These are phyloP conservation scores for Clavariopsis aquatica DNA, from an alignment of 495 filamentous ascomycete genomes.

Conservation along the genomic window DNA sequence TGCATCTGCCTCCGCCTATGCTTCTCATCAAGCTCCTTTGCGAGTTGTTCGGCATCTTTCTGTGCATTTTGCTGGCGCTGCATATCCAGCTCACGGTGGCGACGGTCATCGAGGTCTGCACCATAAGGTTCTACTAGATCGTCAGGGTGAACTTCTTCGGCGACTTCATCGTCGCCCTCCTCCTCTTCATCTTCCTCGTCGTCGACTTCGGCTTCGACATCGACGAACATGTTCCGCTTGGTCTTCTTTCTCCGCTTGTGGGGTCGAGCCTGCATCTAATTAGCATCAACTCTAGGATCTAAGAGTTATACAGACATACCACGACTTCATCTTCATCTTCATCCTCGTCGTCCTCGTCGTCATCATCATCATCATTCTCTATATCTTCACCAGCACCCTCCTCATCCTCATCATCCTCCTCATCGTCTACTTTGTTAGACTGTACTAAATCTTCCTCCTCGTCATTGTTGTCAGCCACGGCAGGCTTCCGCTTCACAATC, in stretches of 20 bases:
- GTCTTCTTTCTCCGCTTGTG: constrained; percentile 73
- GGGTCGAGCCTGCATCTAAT: constrained; percentile 61
- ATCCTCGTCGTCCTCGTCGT: constrained; percentile 43
- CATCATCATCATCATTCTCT: constrained; percentile 38
- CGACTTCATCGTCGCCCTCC: constrained; percentile 82
- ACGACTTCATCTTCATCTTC: constrained; percentile 41
- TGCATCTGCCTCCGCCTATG: constrained; percentile 63
- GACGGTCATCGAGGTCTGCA: constrained; percentile 81
- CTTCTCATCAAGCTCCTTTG: constrained; percentile 77
- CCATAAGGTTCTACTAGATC: constrained; percentile 81
- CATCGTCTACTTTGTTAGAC: constrained; percentile 37
- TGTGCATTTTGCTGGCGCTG: constrained; percentile 80
- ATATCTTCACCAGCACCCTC: constrained; percentile 44
- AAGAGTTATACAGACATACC: constrained; percentile 2
- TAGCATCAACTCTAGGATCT: background rate
- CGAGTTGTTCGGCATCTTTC: constrained; percentile 91
- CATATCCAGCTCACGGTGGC: constrained; percentile 92
- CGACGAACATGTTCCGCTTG: constrained; percentile 78
- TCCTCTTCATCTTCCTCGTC: constrained; percentile 89
- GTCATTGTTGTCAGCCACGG: constrained; percentile 53
- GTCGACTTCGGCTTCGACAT: constrained; percentile 95
- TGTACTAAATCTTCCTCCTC: constrained; percentile 45
- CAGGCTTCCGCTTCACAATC: background rate
- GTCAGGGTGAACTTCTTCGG: constrained; percentile 85
- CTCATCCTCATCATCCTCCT: constrained; percentile 39